Conservation (phyloP, 257 asterid genomes). For the Solanum paucissectum region DNA sequence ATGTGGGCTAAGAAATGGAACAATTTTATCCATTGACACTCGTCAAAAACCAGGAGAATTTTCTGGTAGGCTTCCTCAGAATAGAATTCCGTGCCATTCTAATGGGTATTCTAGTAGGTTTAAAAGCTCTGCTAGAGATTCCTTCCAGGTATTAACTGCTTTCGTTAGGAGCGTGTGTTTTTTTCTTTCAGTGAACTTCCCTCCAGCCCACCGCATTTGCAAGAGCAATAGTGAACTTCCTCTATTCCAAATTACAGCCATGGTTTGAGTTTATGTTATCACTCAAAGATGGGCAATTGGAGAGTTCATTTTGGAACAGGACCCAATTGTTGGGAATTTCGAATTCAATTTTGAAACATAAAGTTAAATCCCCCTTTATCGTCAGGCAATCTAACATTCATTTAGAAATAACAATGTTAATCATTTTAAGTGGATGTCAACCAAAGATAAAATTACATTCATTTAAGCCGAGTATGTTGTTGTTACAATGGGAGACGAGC, state of each 20-base stretch:
- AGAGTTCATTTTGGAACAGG: neutral
- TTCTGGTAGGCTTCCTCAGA: constrained; percentile 11
- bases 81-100: neutral
- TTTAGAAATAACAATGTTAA: neutral
- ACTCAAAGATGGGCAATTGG: neutral
- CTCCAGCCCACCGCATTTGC: neutral
- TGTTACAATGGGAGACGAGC: neutral
- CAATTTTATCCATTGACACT: constrained; percentile 56
- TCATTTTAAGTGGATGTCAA: neutral
- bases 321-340: neutral
- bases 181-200: neutral
- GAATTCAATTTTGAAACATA: neutral
- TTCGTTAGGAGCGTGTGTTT: neutral
- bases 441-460: neutral
- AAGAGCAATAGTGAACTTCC: neutral
- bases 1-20: constrained; percentile 90
- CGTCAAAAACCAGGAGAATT: constrained; percentile 58
- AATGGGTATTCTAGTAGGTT: constrained; percentile 2
- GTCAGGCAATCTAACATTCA: neutral
- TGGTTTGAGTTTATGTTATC: neutral
- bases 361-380: neutral
- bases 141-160: constrained; percentile 9
- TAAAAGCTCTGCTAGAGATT: constrained; percentile 4
- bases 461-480: too few species aligned
- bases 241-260: neutral